Conservation (phyloP, 129 eudicot species). For the Artemisia argyi region DNA sequence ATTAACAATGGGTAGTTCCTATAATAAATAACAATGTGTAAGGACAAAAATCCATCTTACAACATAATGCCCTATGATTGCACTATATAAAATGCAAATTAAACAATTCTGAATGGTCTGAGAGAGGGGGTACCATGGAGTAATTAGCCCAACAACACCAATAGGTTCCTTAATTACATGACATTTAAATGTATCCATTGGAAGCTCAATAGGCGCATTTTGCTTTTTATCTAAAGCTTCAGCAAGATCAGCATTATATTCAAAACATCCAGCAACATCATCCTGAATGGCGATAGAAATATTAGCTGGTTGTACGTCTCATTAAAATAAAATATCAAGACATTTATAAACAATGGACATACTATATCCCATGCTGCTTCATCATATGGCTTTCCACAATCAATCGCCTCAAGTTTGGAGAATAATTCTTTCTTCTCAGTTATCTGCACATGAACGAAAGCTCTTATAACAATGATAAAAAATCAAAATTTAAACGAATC, state of each 20-base stretch:
- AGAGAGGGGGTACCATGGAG: constrained; percentile 72
- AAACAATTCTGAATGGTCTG: background rate
- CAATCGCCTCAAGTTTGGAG: constrained; percentile 78
- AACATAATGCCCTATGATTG: background rate
- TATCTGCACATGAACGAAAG: constrained; percentile 42
- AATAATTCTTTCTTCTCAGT: constrained; percentile 66
- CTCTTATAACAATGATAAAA: background rate
- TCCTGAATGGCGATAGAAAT: constrained; percentile 51
- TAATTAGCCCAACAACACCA: constrained; percentile 93
- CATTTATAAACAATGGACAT: constrained; percentile 23
- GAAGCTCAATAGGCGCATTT: constrained; percentile 72
- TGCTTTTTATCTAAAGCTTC: constrained; percentile 86
- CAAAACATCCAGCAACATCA: constrained; percentile 96
- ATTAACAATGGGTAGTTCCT: constrained; percentile 98
- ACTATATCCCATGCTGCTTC: constrained; percentile 99
- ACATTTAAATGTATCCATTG: constrained; percentile 81
- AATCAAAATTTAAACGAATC: background rate
- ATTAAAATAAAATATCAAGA: background rate
- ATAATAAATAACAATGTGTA: background rate
- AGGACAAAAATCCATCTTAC: background rate
- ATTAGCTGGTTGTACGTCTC: constrained; percentile 15
- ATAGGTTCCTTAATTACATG: constrained; percentile 83
- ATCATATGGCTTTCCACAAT: constrained; percentile 87
- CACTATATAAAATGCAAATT: background rate
- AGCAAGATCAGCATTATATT: constrained; percentile 93